Evolutionary conservation across 2,329 filamentous ascomycete genomes (phyloP), one percentile per base, ranked within the genome.

Genomic region (Aureobasidium sp.): DNA sequence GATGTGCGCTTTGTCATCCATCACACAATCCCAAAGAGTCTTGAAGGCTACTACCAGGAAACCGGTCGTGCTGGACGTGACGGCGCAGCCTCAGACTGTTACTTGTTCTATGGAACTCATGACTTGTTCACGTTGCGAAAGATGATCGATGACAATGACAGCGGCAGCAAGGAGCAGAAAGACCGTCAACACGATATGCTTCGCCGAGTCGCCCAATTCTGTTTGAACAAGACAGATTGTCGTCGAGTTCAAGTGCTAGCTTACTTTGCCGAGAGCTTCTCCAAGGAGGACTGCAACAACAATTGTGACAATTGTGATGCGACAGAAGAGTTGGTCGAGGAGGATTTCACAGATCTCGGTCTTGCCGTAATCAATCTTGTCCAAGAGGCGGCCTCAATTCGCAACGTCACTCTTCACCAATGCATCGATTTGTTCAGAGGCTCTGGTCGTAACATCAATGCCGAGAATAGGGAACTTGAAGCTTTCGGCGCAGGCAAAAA

Each of bases 11-110:
- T 95, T 66, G 93, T 98, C 29, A 88, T 98, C 35, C 94, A 98
- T 65, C 85, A 95, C 63, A 87, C 84, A 38, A 77, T 98, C 5
- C 93, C 93, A 1, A 97, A 98, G 70, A 96, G 89, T 62, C 74
- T 98, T 51, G 93, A 98, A 70, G 93, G 93, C 0, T 98, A 98
- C 68, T 98, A 98, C 64, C 93, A 98, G 66, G 93, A 98, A 68
- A 98, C 93, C 39, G 93, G 93, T 1, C 86, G 93, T 62, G 93
- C 94, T 55, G 93, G 93, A 6, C 82, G 93, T 66, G 93, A 98
- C 67, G 91, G 91, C 7, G 83, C 88, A 60, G 79, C 78, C 17
- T 96, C 93, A 6, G 84, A 86, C 55, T 98, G 93, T 71, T 93
- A 90, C 66, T 78, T 98, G 12, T 97, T 85, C 69, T 98, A 93